Base-by-base conservation (phyloP, 345 rosid species). In the Camelina neglecta region DNA sequence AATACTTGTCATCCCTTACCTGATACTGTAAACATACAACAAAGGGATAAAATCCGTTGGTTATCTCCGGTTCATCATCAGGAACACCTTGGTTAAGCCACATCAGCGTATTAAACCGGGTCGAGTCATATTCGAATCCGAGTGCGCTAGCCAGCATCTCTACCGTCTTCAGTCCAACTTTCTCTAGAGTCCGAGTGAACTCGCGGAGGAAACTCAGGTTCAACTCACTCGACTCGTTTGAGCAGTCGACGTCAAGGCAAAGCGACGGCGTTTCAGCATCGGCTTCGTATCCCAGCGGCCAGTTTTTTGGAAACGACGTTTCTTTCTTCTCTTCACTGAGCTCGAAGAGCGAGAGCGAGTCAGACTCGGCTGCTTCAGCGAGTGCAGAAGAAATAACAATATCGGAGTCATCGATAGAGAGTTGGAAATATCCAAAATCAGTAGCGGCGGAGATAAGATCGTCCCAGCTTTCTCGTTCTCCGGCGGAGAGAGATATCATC, bases 41-140 rank as follows among this genome's bases (percentile, higher is more conserved):
- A 70, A 82, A 90, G 2, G 98, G 98, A 84, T 87, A 93, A 73
- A 70, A 87, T 33, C 95, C 90, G 24, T 85, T 84, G 60, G 90
- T 60, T 35, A 70, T 41, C 38, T 16, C 81, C n/a, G 84, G 80
- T 21, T 72, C 78, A 15, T 76, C 79, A 51, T 81, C 80, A 0
- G 63, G 9, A 26, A 45, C 31, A n/a, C 76, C 72, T 63, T 79
- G 75, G 48, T 84, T 81, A 53, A 90, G 57, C 86, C 89, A 83
- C 90, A 88, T 73, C 69, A 89, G 44, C 7, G 91, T 82, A 36
- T 75, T 73, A 38, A 84, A 41, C 45, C 88, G 85, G 84, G 74
- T 72, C 74, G 92, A 84, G 11, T 89, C 84, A 21, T 80, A 69
- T 65, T 65, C 73, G 4, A 75, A 87, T 60, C 93, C 93, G 10